Conservation (phyloP, 208 protist genomes). For the Trypanosoma vivax region DNA sequence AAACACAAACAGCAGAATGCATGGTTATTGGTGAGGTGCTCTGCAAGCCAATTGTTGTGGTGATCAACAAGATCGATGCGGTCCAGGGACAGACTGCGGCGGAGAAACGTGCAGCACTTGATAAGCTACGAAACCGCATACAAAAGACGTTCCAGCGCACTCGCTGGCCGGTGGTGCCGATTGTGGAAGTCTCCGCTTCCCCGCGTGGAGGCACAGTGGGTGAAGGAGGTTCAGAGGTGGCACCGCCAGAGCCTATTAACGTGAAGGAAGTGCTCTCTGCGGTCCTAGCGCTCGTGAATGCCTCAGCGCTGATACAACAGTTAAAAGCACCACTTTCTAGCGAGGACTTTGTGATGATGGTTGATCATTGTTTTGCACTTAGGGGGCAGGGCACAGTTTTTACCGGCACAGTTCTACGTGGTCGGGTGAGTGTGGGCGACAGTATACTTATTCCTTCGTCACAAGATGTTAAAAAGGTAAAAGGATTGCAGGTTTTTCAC, state of each 20-base stretch:
- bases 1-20: conserved; percentile 98
- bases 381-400: conserved; percentile 95
- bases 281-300: conserved; percentile 26
- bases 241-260: conserved; percentile 16
- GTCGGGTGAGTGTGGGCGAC: conserved; percentile 74
- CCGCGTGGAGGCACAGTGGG: conserved; percentile 20
- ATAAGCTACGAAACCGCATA: conserved; percentile 42
- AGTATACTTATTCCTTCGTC: conserved; percentile 85
- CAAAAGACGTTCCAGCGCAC: conserved; percentile 59
- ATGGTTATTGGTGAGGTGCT: conserved; percentile 79
- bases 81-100: conserved; percentile 27
- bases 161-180: conserved; percentile 55
- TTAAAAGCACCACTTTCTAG: neutral
- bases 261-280: conserved; percentile 33
- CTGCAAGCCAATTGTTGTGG: conserved; percentile 86
- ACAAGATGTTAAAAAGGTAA: conserved; percentile 78
- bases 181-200: conserved; percentile 64
- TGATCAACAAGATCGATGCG: conserved; percentile 96
- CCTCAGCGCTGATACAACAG: conserved; percentile 18
- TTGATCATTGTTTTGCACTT: conserved; percentile 98
- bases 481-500: conserved; percentile 94
- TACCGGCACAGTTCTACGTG: conserved; percentile 94
- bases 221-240: neutral
- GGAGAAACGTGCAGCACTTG: conserved; percentile 27
- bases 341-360: conserved; percentile 88